Evolutionary conservation across 2,329 filamentous ascomycete species (phyloP).

Genomic region (Monilinia aucupariae): DNA sequence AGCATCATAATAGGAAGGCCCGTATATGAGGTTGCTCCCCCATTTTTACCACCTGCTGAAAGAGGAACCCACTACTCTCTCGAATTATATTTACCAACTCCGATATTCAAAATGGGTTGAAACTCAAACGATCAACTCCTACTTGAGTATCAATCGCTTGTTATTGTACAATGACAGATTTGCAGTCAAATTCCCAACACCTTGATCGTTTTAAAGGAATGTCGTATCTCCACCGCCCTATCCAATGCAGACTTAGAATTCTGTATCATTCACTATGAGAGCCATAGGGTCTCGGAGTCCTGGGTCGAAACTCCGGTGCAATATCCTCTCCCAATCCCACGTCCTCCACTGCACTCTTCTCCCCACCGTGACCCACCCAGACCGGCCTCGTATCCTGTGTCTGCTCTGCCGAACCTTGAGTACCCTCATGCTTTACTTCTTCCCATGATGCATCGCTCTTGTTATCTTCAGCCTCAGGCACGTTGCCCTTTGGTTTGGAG

Average conservation of each 20-base stretch:
- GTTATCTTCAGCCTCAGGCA: background rate
- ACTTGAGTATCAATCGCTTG: no score
- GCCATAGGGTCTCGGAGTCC: slow-evolving; percentile 9
- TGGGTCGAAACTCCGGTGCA: slow-evolving; percentile 11
- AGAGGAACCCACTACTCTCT: background rate
- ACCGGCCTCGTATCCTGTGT: background rate
- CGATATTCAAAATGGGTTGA: no score
- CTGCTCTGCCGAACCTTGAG: background rate
- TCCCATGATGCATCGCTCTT: slow-evolving; percentile 10
- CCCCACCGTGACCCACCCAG: background rate
- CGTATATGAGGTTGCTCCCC: background rate
- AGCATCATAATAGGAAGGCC: background rate
- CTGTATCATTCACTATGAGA: background rate
- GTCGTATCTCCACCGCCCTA: background rate
- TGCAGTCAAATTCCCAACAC: no score
- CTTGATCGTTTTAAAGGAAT: background rate
- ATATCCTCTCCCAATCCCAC: background rate
- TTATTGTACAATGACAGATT: no score
- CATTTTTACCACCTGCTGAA: background rate
- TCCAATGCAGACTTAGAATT: no score
- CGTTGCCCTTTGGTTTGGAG: background rate
- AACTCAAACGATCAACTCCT: no score
- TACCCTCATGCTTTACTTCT: background rate
- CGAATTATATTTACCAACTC: background rate
- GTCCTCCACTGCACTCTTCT: background rate